Percentiles rank a stretch among this genome's conserved stretches.
These are phyloP conservation scores for Artemisia tridentata DNA, from an alignment of 129 eudicot species.

Conservation along the genomic window DNA sequence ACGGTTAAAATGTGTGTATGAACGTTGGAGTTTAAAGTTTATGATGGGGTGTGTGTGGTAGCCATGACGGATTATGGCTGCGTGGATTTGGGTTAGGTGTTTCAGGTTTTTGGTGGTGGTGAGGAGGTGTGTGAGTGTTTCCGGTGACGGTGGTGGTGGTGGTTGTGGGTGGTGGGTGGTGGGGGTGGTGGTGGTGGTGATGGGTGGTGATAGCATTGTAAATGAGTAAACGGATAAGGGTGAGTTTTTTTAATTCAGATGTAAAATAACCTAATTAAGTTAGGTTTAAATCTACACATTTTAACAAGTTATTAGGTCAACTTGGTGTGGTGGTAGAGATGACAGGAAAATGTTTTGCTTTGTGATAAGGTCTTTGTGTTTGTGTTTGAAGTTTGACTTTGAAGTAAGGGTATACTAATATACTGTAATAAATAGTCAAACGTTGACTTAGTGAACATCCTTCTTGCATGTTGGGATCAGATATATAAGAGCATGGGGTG, in stretches of 20 bases:
- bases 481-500: no score
- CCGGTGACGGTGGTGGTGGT: conserved; percentile 40
- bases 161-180: conserved; percentile 27
- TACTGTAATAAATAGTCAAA: no score
- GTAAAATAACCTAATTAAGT: no score
- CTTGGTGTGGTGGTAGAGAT: neutral
- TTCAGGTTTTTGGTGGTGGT: conserved; percentile 47
- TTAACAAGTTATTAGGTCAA: no score
- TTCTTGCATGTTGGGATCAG: no score
- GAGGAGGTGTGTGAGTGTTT: conserved; percentile 48
- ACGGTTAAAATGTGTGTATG: conserved; percentile 60
- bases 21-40: conserved; percentile 77
- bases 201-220: conserved; percentile 23
- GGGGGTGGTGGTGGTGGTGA: conserved; percentile 35
- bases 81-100: conserved; percentile 70
- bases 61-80: conserved; percentile 56
- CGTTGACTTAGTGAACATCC: no score
- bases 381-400: neutral
- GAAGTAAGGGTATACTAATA: no score
- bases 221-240: no score
- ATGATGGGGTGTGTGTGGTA: conserved; percentile 52
- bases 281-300: no score
- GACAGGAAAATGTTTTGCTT: conserved; percentile 17
- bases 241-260: no score
- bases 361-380: conserved; percentile 16